Conservation (phyloP, 2,329 filamentous ascomycete genomes). For the Phialocephala subalpina region DNA sequence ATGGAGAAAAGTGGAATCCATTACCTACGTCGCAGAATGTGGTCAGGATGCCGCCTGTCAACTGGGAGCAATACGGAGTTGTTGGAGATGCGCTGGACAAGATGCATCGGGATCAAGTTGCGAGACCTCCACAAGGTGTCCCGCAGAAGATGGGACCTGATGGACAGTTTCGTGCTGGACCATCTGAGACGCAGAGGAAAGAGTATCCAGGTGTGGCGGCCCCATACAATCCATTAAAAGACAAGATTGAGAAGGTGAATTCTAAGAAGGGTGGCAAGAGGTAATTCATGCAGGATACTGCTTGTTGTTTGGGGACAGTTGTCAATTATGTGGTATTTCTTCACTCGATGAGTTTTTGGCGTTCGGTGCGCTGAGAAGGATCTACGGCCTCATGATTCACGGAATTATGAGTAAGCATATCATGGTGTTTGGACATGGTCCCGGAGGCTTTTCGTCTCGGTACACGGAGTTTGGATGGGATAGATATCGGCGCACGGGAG, state of each 20-base stretch:
- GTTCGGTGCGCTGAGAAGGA: neutral
- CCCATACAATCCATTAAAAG: slow-evolving; percentile 62
- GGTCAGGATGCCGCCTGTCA: slow-evolving; percentile 86
- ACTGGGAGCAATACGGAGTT: slow-evolving; percentile 95
- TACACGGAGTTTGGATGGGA: neutral
- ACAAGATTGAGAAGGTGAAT: slow-evolving; percentile 50
- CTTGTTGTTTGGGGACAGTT: neutral
- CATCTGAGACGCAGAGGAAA: slow-evolving; percentile 46
- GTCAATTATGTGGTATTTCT: too few relatives aligned
- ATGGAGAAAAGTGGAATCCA: slow-evolving; percentile 58
- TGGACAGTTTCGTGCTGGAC: slow-evolving; percentile 59
- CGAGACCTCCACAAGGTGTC: slow-evolving; percentile 65
- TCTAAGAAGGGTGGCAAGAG: slow-evolving; percentile 36
- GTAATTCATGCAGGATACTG: slow-evolving; percentile 16
- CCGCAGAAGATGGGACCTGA: slow-evolving; percentile 52
- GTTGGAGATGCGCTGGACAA: slow-evolving; percentile 85
- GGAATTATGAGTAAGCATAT: neutral
- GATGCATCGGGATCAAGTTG: slow-evolving; percentile 81
- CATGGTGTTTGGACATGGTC: neutral
- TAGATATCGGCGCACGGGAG: neutral
- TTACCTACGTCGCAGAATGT: slow-evolving; percentile 84
- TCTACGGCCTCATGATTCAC: neutral
- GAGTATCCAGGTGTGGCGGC: slow-evolving; percentile 62
- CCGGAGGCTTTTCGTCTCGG: neutral
- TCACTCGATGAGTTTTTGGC: neutral